Base-by-base conservation (phyloP, 345 rosid genomes). In the Hibiscus trionum region DNA sequence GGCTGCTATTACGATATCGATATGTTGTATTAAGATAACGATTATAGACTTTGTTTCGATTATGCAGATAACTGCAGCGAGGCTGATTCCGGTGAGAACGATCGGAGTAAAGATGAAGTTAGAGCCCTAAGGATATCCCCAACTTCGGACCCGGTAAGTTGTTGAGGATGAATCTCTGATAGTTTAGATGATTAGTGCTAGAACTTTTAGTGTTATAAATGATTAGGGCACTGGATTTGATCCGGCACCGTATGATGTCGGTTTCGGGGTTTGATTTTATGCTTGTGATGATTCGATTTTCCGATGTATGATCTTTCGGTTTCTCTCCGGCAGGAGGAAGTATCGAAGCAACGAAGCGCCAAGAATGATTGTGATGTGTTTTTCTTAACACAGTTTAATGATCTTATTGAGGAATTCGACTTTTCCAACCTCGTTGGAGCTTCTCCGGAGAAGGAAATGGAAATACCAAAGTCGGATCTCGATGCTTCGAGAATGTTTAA, bases 331-430 rank as follows among this genome's bases (percentile, higher is more conserved):
- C 78, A 74, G 82, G 85, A 78, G 61, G 82, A 83, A 39, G 60
- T 62, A 16, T 50, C 19, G 21, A 69, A 16, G 56, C 56, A n/a
- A 50, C 17, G n/a, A 49, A 5, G 44, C 44, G 8, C 53, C 1
- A 14, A 16, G 16, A 16, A 15, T 50, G 56, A 50, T 1, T 61
- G 65, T 76, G 91, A 87, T 66, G 83, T 73, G 74, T 82, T 77
- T 67, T 86, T 88, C 72, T 81, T 81, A 79, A 87, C 90, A 0
- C 91, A 86, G 72, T 88, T 85, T 14, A 74, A 84, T 75, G 87
- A 83, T 29, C 83, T 85, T 24, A 80, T 80, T 33, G 79, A 80
- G 68, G 90, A 83, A 64, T 75, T 78, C 7, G 88, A 85, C 27
- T 16, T 82, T 74, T 53, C 68, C 27, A 75, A 74, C 1, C 12